Conservation (phyloP, 2,329 filamentous ascomycete genomes). For the Monosporascus sp. region DNA sequence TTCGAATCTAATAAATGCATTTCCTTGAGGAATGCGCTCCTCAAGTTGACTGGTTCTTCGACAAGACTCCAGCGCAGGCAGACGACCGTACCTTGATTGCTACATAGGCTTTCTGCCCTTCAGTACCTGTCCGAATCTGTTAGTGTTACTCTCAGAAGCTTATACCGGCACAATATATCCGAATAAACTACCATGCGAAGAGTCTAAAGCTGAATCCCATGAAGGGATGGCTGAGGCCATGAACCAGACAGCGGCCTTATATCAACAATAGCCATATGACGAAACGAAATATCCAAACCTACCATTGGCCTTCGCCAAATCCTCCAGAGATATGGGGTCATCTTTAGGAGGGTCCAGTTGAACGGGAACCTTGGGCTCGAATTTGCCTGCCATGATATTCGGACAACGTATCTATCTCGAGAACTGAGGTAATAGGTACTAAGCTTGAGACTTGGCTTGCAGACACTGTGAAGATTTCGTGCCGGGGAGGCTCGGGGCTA, state of each 20-base stretch:
- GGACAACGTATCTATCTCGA: not conserved
- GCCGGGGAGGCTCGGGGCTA: no score
- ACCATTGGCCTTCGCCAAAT: slow-evolving; percentile 82
- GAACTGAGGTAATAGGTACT: not conserved
- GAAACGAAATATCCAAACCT: slow-evolving; percentile 27
- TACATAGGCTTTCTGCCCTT: slow-evolving; percentile 62
- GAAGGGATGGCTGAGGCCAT: not conserved
- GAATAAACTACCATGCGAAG: no score
- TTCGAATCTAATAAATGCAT: slow-evolving; percentile 34
- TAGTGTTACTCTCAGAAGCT: slow-evolving; percentile 8
- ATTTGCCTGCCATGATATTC: slow-evolving; percentile 53
- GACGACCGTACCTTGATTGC: slow-evolving; percentile 56
- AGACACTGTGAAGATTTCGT: no score
- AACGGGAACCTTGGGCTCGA: slow-evolving; percentile 74
- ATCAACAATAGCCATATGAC: not conserved
- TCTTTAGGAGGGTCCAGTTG: slow-evolving; percentile 78
- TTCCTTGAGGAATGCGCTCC: slow-evolving; percentile 29
- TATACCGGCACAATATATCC: not conserved
- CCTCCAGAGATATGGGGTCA: slow-evolving; percentile 75
- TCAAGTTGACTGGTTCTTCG: no score
- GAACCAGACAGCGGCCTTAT: not conserved
- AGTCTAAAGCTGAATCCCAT: no score
- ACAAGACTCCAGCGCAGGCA: not conserved
- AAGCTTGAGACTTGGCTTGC: not conserved
- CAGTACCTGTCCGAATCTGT: slow-evolving; percentile 45